Evolutionary conservation across 768 basidiomycete species (phyloP), one percentile per base, ranked within the genome.

Genomic region (Lactarius trivialis): DNA sequence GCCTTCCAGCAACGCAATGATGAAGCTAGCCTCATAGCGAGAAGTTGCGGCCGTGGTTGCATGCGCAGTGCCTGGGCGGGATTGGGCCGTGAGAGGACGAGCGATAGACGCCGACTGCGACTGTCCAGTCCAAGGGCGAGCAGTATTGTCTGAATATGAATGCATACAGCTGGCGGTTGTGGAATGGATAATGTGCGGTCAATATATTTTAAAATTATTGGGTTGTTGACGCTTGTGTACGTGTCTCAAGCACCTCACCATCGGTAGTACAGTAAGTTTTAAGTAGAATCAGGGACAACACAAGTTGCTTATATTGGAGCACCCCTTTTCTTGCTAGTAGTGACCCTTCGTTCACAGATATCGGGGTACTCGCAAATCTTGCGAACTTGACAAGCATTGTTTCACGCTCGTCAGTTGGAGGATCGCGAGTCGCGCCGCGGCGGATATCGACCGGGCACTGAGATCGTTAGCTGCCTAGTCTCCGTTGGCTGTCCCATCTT

Each of bases 1-100:
- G 12, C 89, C 88, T 73, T 93, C 90, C 30, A 92, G 74, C 21
- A 92, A 72, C 2, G 90, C 85, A 30, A 89, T 76, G 3, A 89
- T 75, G 69, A 84, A 85, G 60, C 76, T 85, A 0, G 78, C 80
- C 64, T 90, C 88, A 49, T 78, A 76, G 30, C 78, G 75, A 17
- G 78, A 78, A 6, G 87, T 87, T 3, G 76, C 80, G 15, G 85
- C 77, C 0, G 89, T 91, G 51, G 82, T 81, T 8, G 89, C 88
- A 28, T 88, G 82, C 6, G 80, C 82, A 30, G 77, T 79, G 28
- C 71, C 70, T 0, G 86, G 80, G 55, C 85, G 79, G 15, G 85
- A 84, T 59, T 82, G 80, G 7, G 34, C 62, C 19, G 65, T 69
- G 30, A 51, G 59, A 26, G 68, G 64, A 50, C 51, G 60, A 41